Base-by-base conservation (phyloP, 352 stramenopile species). In the Bremia lactucae region DNA sequence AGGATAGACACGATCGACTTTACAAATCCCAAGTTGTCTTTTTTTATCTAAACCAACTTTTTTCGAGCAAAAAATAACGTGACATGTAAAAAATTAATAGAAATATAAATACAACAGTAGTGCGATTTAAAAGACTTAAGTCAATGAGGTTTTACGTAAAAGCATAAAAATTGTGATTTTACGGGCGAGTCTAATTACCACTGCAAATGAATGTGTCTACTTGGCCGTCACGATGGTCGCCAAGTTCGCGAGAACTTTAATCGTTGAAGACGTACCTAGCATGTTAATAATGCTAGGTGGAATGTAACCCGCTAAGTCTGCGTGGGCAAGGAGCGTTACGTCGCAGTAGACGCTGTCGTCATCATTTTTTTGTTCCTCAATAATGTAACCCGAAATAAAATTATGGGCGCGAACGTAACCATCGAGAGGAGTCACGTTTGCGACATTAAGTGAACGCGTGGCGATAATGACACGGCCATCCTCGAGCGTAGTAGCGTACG, bases 221-320 rank as follows among this genome's bases (percentile, higher is more conserved):
- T 67, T 58, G 40, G 40, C 35, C 13, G 43, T 66, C 37, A 85
- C 58, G 26, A 69, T 62, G 11, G 46, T 53, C 51, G 83, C 65
- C 44, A 88, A 61, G 54, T 72, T 86, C 37, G 62, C 54, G n/a
- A 88, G 65, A 31, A 86, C 72, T 60, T 88, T 84, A 47, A 84
- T 67, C 2, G 76, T 88, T n/a, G 76, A 72, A 4, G 76, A 88
- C 52, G 76, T 88, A 52, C 76, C 76, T 36, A 88, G 71, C 72
- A 84, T 83, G 65, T 87, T 90, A 56, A 87, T 72, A 40, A 90
- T 65, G 39, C 62, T 72, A 16, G 78, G 62, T 20, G 78, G 78
- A 47, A 90, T 85, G 57, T 78, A 87, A n/a, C 78, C 78, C 6
- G 68, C 52, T 36, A 90, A 55, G 37, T 90, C 76, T 38, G 72